Percentiles rank a stretch among this genome's conserved stretches.
phyloP scores from a whole-genome alignment of 306 rosid genomes.

The Gastrolobium bilobum region DNA sequence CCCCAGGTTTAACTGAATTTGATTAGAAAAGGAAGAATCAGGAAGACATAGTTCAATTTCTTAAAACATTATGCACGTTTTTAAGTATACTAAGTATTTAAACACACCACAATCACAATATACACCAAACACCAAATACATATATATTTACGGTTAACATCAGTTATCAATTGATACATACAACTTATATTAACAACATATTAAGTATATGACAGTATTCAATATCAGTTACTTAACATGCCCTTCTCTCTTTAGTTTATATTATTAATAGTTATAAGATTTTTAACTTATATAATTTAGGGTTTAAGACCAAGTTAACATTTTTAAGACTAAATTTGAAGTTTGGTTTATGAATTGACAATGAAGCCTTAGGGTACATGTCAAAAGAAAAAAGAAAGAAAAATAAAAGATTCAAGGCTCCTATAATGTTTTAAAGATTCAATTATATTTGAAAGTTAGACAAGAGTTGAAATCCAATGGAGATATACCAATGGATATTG shows the following conservation, averaged over 20 bases:
- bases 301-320: neutral
- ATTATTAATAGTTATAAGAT: neutral
- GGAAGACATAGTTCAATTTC: slow-evolving; percentile 26
- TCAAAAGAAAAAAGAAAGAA: neutral
- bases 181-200: neutral
- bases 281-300: neutral
- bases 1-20: slow-evolving; percentile 88
- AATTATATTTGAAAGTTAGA: slow-evolving; percentile 6
- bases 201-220: neutral
- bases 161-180: neutral
- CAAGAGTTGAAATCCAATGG: slow-evolving; percentile 31
- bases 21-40: slow-evolving; percentile 41
- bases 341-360: slow-evolving; percentile 19
- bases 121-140: slow-evolving; percentile 22
- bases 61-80: slow-evolving; percentile 1
- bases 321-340: slow-evolving; percentile 2
- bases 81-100: neutral
- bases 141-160: neutral
- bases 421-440: neutral
- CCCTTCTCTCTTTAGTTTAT: neutral
- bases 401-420: neutral
- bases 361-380: neutral
- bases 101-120: slow-evolving; percentile 6
- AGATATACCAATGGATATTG: slow-evolving; percentile 86
- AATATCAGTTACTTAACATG: neutral